Conservation (phyloP, 2,329 filamentous ascomycete species). For the Zymoseptoria brevis region DNA sequence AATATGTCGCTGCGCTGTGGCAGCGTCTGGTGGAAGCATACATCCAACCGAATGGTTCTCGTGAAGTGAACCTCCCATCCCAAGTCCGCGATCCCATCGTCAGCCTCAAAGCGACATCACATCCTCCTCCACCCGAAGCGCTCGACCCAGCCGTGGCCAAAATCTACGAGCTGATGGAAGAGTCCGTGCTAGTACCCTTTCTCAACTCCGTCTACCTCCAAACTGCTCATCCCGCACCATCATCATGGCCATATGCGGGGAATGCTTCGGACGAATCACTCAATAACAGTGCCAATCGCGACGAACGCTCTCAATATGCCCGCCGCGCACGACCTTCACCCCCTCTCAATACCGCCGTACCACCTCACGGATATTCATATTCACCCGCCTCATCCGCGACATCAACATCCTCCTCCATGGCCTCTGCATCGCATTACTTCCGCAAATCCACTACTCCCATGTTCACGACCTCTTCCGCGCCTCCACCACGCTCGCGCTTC, state of each 20-base stretch:
- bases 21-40: conserved; percentile 82
- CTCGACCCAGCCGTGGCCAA: conserved; percentile 78
- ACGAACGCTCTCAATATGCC: conserved; percentile 26
- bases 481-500: conserved; percentile 27
- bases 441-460: conserved; percentile 17
- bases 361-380: conserved; percentile 23
- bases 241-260: conserved; percentile 32
- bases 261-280: conserved; percentile 31
- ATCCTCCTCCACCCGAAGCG: conserved; percentile 65
- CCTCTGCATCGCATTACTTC: conserved; percentile 4
- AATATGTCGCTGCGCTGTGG: conserved; percentile 76
- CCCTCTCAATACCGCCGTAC: conserved; percentile 23
- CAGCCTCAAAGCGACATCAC: conserved; percentile 46
- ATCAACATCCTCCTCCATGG: conserved; percentile 11
- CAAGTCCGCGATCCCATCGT: conserved; percentile 77
- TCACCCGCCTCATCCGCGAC: conserved; percentile 6
- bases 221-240: conserved; percentile 37
- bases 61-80: conserved; percentile 85
- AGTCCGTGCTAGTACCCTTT: conserved; percentile 88
- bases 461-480: conserved; percentile 17
- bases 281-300: conserved; percentile 32
- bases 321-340: conserved; percentile 25
- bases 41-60: conserved; percentile 73
- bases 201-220: conserved; percentile 58
- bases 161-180: conserved; percentile 94